Evolutionary conservation across 129 eudicot genomes (phyloP), one percentile per base, ranked within the genome.

Genomic region (Flaveria robusta): DNA sequence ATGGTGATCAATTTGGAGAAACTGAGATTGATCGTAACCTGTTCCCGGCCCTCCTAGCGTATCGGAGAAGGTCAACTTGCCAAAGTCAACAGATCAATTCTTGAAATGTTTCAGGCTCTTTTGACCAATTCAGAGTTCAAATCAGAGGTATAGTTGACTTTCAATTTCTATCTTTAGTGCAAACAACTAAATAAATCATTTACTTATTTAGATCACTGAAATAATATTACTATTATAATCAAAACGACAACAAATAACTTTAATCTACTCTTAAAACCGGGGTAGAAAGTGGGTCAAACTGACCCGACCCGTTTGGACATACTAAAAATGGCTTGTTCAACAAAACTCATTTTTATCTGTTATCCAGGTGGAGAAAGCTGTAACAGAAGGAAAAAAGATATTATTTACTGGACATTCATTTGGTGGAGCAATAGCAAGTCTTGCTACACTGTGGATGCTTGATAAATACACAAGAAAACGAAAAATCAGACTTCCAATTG

Each of bases 371-470:
- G 86, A 87, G 43, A 85, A 82, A 29, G 93, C 97, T 9, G 71
- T 84, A n/a, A 22, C 66, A 8, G 87, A 81, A 12, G 67, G n/a
- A 3, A 93, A 77, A 77, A 87, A 87, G 37, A 55, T 90, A 19
- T 74, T 93, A 26, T 81, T 90, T 66, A 50, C 96, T n/a, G 97
- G 98, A 14, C 96, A 93, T 70, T 87, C 91, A 34, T 83, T 84
- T 0, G 96, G 92, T 42, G 98, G 89, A 41, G 79, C 91, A 64
- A 59, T 77, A 15, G 96, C 98, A 78, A 88, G 86, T 67, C 79
- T 90, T 72, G 84, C 89, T 72, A 79, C 98, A 54, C 85, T 93
- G 22, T 90, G 96, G 92, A 83, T 83, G 76, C 79, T 93, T 39
- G 96, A 93, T 50, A 74, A 71, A 67, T 79, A 72, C 85, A 79